Base-by-base conservation (phyloP, 768 basidiomycete genomes). In the Hydnum rufescens region DNA sequence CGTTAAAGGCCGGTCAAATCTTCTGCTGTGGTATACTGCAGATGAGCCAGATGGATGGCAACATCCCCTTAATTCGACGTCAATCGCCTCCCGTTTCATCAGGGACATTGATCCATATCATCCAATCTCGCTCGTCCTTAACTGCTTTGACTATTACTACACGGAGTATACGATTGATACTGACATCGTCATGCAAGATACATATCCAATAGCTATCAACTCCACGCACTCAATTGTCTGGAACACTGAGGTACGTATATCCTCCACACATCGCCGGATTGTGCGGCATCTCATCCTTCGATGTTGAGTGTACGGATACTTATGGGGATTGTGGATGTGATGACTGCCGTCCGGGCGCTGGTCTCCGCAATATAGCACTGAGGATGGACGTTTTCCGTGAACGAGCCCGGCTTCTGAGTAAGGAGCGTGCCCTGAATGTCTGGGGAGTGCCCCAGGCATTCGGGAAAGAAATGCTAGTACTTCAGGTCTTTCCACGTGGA, bases 1-100 rank as follows among this genome's bases (percentile, higher is more conserved):
- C 32, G 71, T 86, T 65, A 82, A 80, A 58, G 68, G 72, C 31
- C 71, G 78, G 1, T 70, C 75, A 0, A 85, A 82, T 57, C 70
- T 63, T 2, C 51, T 58, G 6, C 8, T 55, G 30, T 58, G 58
- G 59, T 63, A 63, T 42, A 62, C 61, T 2, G 56, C 60, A 13
- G 62, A 64, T 52, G 64, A 64, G 55, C 42, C 50, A 5, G 55
- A 57, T 44, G 53, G 55, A 5, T 51, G 29, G 23, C 39, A 52
- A 19, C 53, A 54, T n/a, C 55, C 60, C 19, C 51, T 59, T 26
- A 43, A 57, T 22, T 51, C 57, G 1, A 56, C 60, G 0, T 30
- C 16, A 19, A 8, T 43, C 2, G 57, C 61, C 2, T 53, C 50
- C 43, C 53, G 59, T n/a, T 54, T 54, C 3, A 62, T 64, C 53